These are phyloP conservation scores for Aspergillus phoenicis DNA, from an alignment of 2,329 filamentous ascomycete genomes.

Conservation along the genomic window DNA sequence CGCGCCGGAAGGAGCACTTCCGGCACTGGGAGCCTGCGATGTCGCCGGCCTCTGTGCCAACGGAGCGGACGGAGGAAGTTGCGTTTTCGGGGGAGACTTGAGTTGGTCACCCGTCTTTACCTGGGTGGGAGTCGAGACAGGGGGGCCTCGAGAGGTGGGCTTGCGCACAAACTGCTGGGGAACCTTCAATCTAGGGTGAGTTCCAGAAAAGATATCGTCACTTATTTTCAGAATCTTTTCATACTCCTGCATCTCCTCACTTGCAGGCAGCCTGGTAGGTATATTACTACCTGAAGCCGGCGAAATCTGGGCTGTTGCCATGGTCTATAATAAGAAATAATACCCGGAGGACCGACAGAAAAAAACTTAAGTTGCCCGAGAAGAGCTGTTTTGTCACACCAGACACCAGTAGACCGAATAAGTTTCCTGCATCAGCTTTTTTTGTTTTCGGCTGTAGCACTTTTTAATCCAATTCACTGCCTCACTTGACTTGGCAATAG, in stretches of 20 bases:
- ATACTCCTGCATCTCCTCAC: constrained; percentile 68
- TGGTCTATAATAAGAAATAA: constrained; percentile 25
- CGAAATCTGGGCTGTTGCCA: constrained; percentile 39
- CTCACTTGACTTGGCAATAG: constrained; percentile 10
- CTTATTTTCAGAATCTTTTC: constrained; percentile 78
- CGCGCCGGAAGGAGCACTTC: constrained; percentile 25
- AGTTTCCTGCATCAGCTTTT: constrained; percentile 13
- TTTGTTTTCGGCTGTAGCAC: constrained; percentile 3
- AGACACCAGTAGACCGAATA: constrained; percentile 3
- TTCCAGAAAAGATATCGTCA: constrained; percentile 78
- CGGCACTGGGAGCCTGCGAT: constrained; percentile 21
- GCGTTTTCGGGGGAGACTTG: constrained; percentile 22
- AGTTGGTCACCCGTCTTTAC: constrained; percentile 28
- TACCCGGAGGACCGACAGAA: not conserved
- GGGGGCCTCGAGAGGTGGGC: constrained; percentile 37
- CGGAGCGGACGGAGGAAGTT: constrained; percentile 18
- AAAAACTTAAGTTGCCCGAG: not conserved
- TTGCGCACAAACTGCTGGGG: constrained; percentile 56
- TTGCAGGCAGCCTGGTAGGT: constrained; percentile 38
- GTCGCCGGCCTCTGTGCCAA: constrained; percentile 24
- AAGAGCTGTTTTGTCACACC: constrained; percentile 1
- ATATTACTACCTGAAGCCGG: constrained; percentile 28
- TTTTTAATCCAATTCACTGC: constrained; percentile 6
- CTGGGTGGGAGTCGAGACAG: constrained; percentile 31
- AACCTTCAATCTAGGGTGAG: constrained; percentile 61